These are phyloP conservation scores for Sungouiella thailandica DNA, from an alignment of 805 yeast species.

Conservation along the genomic window DNA sequence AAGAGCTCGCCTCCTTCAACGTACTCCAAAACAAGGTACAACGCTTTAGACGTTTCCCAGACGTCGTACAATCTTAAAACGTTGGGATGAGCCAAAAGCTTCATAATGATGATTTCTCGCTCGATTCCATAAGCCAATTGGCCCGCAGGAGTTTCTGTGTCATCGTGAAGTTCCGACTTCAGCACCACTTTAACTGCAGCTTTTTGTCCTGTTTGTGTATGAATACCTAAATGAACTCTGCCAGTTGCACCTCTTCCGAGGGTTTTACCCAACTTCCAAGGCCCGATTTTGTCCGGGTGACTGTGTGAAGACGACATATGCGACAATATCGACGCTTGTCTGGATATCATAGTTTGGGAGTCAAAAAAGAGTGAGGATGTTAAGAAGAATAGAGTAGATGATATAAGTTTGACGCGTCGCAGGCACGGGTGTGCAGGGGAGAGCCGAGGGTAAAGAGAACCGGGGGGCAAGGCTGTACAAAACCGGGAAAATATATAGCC, in stretches of 20 bases:
- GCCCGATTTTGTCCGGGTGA: constrained; percentile 61
- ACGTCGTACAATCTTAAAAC: constrained; percentile 93
- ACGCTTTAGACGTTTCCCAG: constrained; percentile 93
- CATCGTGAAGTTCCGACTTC: constrained; percentile 48
- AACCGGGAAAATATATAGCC: no score
- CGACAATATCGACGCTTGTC: constrained; percentile 59
- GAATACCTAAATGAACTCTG: constrained; percentile 70
- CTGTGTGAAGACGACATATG: constrained; percentile 42
- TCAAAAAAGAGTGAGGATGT: no score
- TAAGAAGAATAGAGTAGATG: no score
- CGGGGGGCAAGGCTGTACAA: no score
- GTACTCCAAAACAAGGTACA: constrained; percentile 73
- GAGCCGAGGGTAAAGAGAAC: no score
- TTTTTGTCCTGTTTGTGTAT: constrained; percentile 61
- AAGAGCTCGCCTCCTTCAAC: constrained; percentile 88
- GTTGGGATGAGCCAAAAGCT: constrained; percentile 87
- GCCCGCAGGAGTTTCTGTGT: constrained; percentile 19
- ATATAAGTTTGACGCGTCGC: no score
- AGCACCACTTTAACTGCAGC: constrained; percentile 85
- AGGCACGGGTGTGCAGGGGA: no score
- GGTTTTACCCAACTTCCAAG: constrained; percentile 78
- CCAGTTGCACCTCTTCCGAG: constrained; percentile 83
- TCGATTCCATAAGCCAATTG: constrained; percentile 94
- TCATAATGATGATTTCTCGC: constrained; percentile 96
- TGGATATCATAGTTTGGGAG: constrained; percentile 38